Evolutionary conservation across 2,329 filamentous ascomycete species (phyloP).

Genomic region (Alternaria longipes): DNA sequence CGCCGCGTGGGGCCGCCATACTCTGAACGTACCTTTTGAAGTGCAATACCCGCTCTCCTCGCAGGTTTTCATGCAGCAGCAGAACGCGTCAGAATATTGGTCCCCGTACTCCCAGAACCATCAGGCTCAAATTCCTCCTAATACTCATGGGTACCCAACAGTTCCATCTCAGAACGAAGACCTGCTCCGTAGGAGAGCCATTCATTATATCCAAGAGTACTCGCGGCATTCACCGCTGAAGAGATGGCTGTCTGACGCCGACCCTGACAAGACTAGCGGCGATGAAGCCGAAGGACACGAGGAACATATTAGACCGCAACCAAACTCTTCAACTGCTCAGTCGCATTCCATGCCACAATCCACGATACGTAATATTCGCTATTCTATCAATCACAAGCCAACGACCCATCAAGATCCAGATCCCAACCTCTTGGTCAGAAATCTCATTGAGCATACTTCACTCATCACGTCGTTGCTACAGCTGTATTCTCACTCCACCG

Average conservation of each 20-base stretch:
- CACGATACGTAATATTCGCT: not conserved
- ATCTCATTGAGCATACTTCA: conserved; percentile 25
- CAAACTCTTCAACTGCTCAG: not conserved
- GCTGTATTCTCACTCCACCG: conserved; percentile 22
- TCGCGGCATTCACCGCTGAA: conserved; percentile 17
- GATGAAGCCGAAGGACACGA: conserved; percentile 8
- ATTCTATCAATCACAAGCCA: conserved; percentile 6
- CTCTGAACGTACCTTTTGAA: conserved; percentile 15
- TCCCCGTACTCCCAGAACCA: conserved; percentile 9
- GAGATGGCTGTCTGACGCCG: conserved; percentile 15
- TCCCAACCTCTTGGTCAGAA: conserved; percentile 11
- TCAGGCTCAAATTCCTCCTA: not conserved
- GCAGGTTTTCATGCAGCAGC: conserved; percentile 8
- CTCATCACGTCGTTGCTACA: conserved; percentile 30
- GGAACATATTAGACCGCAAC: not conserved
- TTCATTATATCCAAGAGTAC: conserved; percentile 25
- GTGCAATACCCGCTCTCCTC: conserved; percentile 5
- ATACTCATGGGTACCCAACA: not conserved
- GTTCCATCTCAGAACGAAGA: conserved; percentile 18
- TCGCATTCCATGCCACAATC: not conserved
- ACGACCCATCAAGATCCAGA: conserved; percentile 15
- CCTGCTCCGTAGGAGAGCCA: conserved; percentile 25
- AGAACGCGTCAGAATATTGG: not conserved
- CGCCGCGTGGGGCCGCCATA: not conserved
- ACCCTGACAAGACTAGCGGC: conserved; percentile 13